Evolutionary conservation across 202 grass and related monocot species (phyloP).

Genomic region (Panicum hallii): DNA sequence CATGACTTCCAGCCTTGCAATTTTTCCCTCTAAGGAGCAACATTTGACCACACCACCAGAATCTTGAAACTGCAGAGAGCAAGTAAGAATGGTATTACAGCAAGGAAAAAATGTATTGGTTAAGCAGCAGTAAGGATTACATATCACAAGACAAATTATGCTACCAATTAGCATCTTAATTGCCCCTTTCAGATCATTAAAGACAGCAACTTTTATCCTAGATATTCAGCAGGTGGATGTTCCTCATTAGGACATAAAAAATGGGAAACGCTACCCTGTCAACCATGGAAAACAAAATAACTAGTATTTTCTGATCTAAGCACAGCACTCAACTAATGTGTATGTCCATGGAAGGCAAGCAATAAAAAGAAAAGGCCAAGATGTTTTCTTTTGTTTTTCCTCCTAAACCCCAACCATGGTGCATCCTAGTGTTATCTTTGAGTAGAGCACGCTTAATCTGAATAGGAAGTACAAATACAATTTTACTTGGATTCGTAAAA

Average conservation of each 20-base stretch:
- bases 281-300: conserved; percentile 22
- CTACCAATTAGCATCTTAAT: conserved; percentile 7
- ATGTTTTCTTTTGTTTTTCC: not conserved
- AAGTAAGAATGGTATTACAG: conserved; percentile 10
- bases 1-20: conserved; percentile 83
- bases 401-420: conserved; percentile 15
- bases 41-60: conserved; percentile 55
- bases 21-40: conserved; percentile 64
- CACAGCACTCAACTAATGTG: not conserved
- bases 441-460: conserved; percentile 15
- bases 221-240: conserved; percentile 30
- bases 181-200: conserved; percentile 13
- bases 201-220: not conserved
- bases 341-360: not conserved
- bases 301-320: conserved; percentile 12
- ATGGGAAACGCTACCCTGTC: not conserved
- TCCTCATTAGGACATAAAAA: conserved; percentile 13
- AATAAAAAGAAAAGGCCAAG: conserved; percentile 11
- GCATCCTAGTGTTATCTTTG: conserved; percentile 7
- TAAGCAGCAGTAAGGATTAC: conserved; percentile 18
- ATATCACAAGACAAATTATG: conserved; percentile 31
- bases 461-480: conserved; percentile 19
- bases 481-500: conserved; percentile 19
- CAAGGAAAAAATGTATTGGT: not conserved
- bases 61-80: conserved; percentile 60